Conservation (phyloP, 805 yeast species). For the Candida argentea region DNA sequence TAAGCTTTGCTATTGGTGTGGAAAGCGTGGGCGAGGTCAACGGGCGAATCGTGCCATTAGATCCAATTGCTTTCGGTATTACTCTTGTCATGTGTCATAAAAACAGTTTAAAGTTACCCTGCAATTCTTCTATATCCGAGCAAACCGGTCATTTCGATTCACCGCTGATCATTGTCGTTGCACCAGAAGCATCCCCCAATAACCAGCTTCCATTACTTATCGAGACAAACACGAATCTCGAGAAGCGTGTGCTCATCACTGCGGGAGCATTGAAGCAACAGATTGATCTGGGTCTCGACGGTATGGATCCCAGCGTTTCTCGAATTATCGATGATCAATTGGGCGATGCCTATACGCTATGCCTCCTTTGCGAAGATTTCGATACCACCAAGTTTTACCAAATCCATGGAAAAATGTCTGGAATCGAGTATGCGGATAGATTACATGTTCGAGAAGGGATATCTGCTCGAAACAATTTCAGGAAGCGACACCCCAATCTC, state of each 20-base stretch:
- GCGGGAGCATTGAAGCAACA: neutral
- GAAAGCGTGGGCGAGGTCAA: slow-evolving; percentile 29
- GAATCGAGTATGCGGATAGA: neutral
- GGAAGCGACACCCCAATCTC: slow-evolving; percentile 13
- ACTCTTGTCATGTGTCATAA: slow-evolving; percentile 38
- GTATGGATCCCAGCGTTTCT: slow-evolving; percentile 3
- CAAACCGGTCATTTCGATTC: neutral
- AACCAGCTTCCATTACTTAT: slow-evolving; percentile 46
- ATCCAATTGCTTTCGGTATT: slow-evolving; percentile 45
- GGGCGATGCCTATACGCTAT: slow-evolving; percentile 40
- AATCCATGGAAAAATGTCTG: no score
- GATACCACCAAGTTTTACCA: neutral
- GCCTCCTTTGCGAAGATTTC: slow-evolving; percentile 2
- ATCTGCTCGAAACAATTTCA: slow-evolving; percentile 8
- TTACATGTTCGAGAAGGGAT: neutral
- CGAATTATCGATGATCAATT: slow-evolving; percentile 37
- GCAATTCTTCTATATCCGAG: slow-evolving; percentile 2
- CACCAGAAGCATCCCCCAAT: slow-evolving; percentile 40
- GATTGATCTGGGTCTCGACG: slow-evolving; percentile 1
- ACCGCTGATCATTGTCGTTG: slow-evolving; percentile 29
- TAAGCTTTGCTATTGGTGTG: slow-evolving; percentile 42
- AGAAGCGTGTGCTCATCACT: slow-evolving; percentile 2
- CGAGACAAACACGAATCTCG: slow-evolving; percentile 23
- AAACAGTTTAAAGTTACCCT: slow-evolving; percentile 34
- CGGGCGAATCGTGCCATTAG: slow-evolving; percentile 37